These are phyloP conservation scores for Lunularia cruciata DNA, from an alignment of 225 moss, liverwort and hornwort genomes.

Conservation along the genomic window DNA sequence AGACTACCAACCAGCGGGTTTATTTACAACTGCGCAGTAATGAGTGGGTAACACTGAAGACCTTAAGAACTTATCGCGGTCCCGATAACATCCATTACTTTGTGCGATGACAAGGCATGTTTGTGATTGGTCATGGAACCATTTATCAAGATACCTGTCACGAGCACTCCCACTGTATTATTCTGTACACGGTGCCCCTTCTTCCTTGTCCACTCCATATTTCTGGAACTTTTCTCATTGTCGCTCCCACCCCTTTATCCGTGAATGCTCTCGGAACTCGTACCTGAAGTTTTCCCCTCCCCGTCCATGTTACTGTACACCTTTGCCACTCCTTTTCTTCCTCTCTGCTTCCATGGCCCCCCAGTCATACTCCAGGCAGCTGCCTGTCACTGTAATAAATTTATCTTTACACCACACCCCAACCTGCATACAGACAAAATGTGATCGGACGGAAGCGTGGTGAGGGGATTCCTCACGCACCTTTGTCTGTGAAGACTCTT, in stretches of 20 bases:
- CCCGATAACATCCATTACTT: background rate
- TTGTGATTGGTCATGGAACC: slow-evolving; percentile 6
- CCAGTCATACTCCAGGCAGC: background rate
- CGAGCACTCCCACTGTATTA: slow-evolving; percentile 13
- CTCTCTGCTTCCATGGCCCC: background rate
- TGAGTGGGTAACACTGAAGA: slow-evolving; percentile 37
- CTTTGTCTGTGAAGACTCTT: slow-evolving; percentile 8
- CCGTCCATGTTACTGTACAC: slow-evolving; percentile 3
- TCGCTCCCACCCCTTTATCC: background rate
- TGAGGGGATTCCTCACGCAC: slow-evolving; percentile 9
- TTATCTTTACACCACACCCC: slow-evolving; percentile 6
- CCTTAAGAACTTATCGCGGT: background rate
- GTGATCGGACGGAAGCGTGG: slow-evolving; percentile 16
- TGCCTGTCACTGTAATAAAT: slow-evolving; percentile 15
- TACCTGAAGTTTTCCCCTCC: background rate
- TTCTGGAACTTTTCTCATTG: background rate
- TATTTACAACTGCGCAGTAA: slow-evolving; percentile 50
- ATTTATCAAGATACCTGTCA: slow-evolving; percentile 1
- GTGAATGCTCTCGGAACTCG: background rate
- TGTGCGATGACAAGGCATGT: slow-evolving; percentile 11
- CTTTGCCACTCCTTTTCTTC: background rate
- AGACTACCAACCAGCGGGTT: slow-evolving; percentile 38
- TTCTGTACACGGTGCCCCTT: slow-evolving; percentile 2
- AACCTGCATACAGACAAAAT: slow-evolving; percentile 3
- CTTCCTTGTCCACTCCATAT: slow-evolving; percentile 8